Base-by-base conservation (phyloP, 768 basidiomycete genomes). In the Agrocybe praecox region DNA sequence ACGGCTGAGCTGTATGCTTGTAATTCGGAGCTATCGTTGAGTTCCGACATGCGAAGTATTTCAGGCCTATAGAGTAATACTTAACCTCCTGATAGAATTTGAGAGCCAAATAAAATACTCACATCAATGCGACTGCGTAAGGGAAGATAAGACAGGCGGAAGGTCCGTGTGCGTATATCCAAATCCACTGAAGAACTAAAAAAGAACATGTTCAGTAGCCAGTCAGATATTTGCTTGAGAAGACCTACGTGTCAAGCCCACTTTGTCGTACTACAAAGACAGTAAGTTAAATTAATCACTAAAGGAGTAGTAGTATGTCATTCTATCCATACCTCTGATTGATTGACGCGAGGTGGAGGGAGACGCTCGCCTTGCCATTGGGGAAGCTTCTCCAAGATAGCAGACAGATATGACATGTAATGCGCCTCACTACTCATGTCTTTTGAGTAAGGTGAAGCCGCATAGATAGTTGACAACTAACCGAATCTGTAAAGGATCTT, bases 21-120 rank as follows among this genome's bases (percentile, higher is more conserved):
- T 55, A 96, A 70, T 55, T 96, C 94, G 8, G 86, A 77, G 69
- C 80, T 88, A 66, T 96, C 94, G 66, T 89, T 94, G 55, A 96
- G 80, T 65, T 96, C 94, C 53, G 92, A 87, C 89, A 96, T 92
- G 59, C 85, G 87, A 66, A 96, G 81, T 56, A 94, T 89, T 69
- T 93, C 92, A 34, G 92, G 92, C 67, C 93, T 95, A 32, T 53
- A 46, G 12, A 40, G 3, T 40, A 24, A 33, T 50, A 49, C 1
- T 60, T 53, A 49, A 58, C 18, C 42, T 42, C n/a, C 52, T 24
- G 43, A 46, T 8, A 56, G 55, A 56, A 49, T 18, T 52, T 12
- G 32, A 55, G 44, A 47, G 43, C 49, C 52, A 46, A 34, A 23
- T 52, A 54, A 56, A 49, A 6, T 26, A 80, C 90, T 58, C 58